Evolutionary conservation across 1,284 basidiomycete species (phyloP).

Genomic region (Coniferiporia weirii): DNA sequence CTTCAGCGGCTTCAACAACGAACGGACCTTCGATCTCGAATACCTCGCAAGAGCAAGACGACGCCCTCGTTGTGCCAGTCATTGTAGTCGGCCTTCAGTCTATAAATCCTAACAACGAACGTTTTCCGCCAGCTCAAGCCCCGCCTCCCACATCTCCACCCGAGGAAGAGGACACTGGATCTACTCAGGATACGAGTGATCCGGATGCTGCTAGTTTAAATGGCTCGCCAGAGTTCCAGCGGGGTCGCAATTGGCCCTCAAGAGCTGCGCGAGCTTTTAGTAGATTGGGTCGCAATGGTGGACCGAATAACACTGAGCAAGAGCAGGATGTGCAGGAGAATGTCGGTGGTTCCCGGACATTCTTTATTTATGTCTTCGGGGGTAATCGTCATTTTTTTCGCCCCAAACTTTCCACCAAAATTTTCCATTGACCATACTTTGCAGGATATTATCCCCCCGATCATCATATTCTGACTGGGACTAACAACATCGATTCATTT

Average conservation of each 20-base stretch:
- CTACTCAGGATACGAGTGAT: neutral
- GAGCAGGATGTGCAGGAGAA: conserved; percentile 25
- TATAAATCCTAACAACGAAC: conserved; percentile 29
- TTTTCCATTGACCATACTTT: neutral
- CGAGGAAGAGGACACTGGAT: neutral
- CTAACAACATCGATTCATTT: conserved; percentile 70
- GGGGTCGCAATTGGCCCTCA: conserved; percentile 7
- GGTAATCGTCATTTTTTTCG: conserved; percentile 35
- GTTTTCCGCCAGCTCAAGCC: neutral
- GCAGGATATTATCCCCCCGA: conserved; percentile 82
- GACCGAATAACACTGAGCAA: conserved; percentile 22
- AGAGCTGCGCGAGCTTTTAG: conserved; percentile 15
- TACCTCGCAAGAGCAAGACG: conserved; percentile 20
- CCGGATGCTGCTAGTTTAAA: neutral
- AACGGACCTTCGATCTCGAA: conserved; percentile 7
- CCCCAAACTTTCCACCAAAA: too few species aligned
- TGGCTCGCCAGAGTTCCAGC: neutral
- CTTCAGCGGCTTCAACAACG: neutral
- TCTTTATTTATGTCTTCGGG: conserved; percentile 78
- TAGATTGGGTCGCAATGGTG: conserved; percentile 16
- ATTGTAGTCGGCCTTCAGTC: conserved; percentile 77
- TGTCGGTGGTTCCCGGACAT: conserved; percentile 56
- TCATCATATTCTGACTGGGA: conserved; percentile 77
- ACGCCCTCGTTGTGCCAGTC: conserved; percentile 62
- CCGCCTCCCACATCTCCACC: neutral